A percentile compares a stretch with the other conserved stretches of the same genome.
These are phyloP conservation scores for Orbilia ellipsospora DNA, from an alignment of 2,329 filamentous ascomycete species.

Conservation along the genomic window DNA sequence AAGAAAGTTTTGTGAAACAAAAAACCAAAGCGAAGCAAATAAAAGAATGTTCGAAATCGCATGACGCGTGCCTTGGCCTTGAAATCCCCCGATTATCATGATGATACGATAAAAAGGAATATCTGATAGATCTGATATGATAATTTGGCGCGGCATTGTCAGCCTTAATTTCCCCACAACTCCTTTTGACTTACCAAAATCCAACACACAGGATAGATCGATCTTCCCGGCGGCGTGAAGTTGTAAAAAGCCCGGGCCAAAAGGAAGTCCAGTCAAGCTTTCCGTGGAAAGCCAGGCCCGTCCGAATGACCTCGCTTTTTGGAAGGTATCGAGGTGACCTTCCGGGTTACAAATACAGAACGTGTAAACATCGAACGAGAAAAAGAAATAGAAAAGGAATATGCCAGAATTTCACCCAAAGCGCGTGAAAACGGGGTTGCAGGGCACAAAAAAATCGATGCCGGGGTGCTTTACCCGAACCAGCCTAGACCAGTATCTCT, in stretches of 20 bases:
- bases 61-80: no score
- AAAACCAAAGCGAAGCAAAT: background rate
- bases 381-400: constrained; percentile 24
- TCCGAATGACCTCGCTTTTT: constrained; percentile 16
- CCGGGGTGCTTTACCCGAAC: constrained; percentile 44
- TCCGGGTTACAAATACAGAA: constrained; percentile 28
- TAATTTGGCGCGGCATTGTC: constrained; percentile 37
- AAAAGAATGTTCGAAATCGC: constrained; percentile 15
- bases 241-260: no score
- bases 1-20: background rate
- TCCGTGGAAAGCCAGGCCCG: constrained; percentile 32
- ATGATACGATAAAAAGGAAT: constrained; percentile 26
- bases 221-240: no score
- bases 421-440: constrained; percentile 34
- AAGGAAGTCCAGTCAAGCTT: constrained; percentile 43
- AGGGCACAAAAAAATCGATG: constrained; percentile 19
- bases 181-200: constrained; percentile 50
- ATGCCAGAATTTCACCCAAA: constrained; percentile 27
- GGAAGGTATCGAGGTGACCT: constrained; percentile 36
- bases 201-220: constrained; percentile 30
- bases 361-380: constrained; percentile 21
- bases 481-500: constrained; percentile 26
- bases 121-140: constrained; percentile 56
- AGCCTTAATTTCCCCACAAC: constrained; percentile 53
- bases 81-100: constrained; percentile 30